phyloP scores from a whole-genome alignment of 2,329 filamentous ascomycete species.

The Fonsecaea pugnacius region DNA sequence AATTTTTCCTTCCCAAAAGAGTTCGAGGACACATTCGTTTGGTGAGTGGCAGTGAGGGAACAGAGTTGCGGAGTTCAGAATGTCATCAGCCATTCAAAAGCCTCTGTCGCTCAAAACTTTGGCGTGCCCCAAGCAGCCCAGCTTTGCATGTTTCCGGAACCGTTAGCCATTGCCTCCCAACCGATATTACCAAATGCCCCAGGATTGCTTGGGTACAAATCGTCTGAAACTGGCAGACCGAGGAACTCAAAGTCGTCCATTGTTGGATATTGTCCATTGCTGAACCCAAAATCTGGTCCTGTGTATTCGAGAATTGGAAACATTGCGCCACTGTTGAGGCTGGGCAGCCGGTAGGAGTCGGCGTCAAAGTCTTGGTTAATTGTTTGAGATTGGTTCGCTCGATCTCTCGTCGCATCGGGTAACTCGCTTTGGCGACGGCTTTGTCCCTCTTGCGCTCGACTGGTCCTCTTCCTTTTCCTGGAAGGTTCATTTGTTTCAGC shows the following conservation, averaged over 20 bases:
- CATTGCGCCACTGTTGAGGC: conserved; percentile 7
- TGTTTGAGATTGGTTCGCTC: background rate
- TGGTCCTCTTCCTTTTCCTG: conserved; percentile 12
- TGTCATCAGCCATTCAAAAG: background rate
- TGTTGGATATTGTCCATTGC: background rate
- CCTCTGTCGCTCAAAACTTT: background rate
- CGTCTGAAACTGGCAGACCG: conserved; percentile 9
- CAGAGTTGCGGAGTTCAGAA: background rate
- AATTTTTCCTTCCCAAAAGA: conserved; percentile 22
- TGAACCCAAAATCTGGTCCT: conserved; percentile 9
- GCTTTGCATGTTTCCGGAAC: conserved; percentile 9
- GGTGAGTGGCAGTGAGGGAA: conserved; percentile 5
- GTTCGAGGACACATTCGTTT: conserved; percentile 24
- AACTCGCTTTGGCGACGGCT: background rate
- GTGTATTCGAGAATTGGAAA: conserved; percentile 18
- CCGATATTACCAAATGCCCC: conserved; percentile 21
- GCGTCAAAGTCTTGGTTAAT: conserved; percentile 13
- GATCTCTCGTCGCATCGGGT: background rate
- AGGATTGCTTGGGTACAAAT: conserved; percentile 14
- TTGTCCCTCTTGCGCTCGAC: background rate
- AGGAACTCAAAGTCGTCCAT: conserved; percentile 8
- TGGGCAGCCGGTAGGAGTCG: conserved; percentile 5
- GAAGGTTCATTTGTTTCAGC: background rate
- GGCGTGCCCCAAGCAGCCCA: conserved; percentile 4
- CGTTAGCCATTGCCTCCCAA: conserved; percentile 21